Percentiles rank a stretch among this genome's conserved stretches.
phyloP scores from a whole-genome alignment of 768 basidiomycete genomes.

The Dentipellis fragilis region DNA sequence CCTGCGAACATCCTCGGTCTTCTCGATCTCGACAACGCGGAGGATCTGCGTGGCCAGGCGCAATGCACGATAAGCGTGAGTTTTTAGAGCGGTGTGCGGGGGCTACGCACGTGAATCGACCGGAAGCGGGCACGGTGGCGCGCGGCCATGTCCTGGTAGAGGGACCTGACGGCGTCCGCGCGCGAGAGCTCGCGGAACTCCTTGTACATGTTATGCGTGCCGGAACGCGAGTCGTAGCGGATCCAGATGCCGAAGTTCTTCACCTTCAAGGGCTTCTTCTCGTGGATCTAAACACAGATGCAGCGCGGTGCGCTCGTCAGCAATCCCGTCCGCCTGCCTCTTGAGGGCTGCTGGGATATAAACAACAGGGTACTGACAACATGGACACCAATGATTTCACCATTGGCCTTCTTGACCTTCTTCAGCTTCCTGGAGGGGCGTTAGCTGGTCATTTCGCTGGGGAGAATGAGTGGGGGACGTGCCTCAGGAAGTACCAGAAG shows the following conservation, averaged over 20 bases:
- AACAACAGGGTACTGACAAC: slow-evolving; percentile 57
- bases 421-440: slow-evolving; percentile 64
- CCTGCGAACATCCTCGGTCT: slow-evolving; percentile 84
- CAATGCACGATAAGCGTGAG: not conserved
- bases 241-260: slow-evolving; percentile 99
- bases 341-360: slow-evolving; percentile 58
- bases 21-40: slow-evolving; percentile 93
- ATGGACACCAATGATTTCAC: slow-evolving; percentile 98
- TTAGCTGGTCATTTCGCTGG: not conserved
- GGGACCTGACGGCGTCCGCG: slow-evolving; percentile 88
- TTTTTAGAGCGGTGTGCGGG: not conserved
- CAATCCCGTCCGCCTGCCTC: slow-evolving; percentile 71
- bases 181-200: slow-evolving; percentile 94
- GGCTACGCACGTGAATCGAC: slow-evolving; percentile 77
- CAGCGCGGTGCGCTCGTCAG: slow-evolving; percentile 13
- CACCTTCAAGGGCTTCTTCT: slow-evolving; percentile 96
- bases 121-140: slow-evolving; percentile 98
- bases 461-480: slow-evolving; percentile 15
- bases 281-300: slow-evolving; percentile 64
- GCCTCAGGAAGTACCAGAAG: slow-evolving; percentile 99
- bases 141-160: slow-evolving; percentile 99
- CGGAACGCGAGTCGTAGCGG: slow-evolving; percentile 98
- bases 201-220: slow-evolving; percentile 99
- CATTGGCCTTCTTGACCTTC: slow-evolving; percentile 99
- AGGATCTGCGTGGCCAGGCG: slow-evolving; percentile 60